Percentiles rank a stretch among this genome's conserved stretches.
These are phyloP conservation scores for Aspergillus conjunctus DNA, from an alignment of 495 filamentous ascomycete genomes.

Conservation along the genomic window DNA sequence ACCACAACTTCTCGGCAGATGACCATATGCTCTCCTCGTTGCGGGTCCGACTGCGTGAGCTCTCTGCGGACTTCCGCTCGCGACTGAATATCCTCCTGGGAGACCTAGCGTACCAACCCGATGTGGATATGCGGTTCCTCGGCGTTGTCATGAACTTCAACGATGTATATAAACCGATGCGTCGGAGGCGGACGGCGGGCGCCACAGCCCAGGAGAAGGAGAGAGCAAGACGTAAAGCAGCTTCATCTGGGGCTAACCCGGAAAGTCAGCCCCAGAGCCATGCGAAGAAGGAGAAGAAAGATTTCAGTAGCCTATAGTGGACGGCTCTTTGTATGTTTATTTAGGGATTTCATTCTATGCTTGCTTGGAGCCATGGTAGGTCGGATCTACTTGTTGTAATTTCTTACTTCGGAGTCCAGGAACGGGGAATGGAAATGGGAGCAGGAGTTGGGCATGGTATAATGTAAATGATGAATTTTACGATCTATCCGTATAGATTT, in stretches of 20 bases:
- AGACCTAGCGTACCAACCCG: constrained; percentile 89
- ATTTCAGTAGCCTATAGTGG: constrained; percentile 17
- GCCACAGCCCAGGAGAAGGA: constrained; percentile 41
- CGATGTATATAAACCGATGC: constrained; percentile 82
- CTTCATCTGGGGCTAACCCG: constrained; percentile 25
- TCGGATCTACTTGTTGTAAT: no score
- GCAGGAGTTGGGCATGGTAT: no score
- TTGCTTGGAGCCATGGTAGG: no score
- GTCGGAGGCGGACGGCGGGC: constrained; percentile 50
- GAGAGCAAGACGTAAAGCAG: constrained; percentile 35
- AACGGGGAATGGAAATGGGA: no score
- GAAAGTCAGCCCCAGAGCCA: constrained; percentile 26
- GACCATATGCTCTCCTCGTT: constrained; percentile 75
- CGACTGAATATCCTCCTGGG: constrained; percentile 80
- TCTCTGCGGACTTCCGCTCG: constrained; percentile 72
- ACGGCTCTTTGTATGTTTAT: constrained; percentile 4
- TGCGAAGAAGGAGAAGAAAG: constrained; percentile 27
- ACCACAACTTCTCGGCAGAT: constrained; percentile 46
- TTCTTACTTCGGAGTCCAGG: no score
- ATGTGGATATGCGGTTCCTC: constrained; percentile 93
- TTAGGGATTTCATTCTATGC: background rate
- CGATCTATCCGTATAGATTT: no score
- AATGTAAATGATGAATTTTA: no score
- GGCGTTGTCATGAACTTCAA: constrained; percentile 99
- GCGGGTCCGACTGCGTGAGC: constrained; percentile 65